These are phyloP conservation scores for Royoungia palumana DNA, from an alignment of 768 basidiomycete species.

Conservation along the genomic window DNA sequence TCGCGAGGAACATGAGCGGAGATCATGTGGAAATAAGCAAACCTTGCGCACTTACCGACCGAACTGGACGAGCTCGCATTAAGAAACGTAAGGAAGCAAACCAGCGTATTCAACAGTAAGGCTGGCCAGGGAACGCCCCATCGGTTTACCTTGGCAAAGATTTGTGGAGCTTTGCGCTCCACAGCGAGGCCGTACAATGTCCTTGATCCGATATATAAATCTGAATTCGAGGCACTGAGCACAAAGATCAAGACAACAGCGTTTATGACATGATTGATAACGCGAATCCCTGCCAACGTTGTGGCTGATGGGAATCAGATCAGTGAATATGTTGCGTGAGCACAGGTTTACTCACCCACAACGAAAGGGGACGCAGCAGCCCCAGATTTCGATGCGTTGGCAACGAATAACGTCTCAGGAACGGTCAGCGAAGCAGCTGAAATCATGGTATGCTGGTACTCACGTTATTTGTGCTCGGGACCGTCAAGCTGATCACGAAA, in stretches of 20 bases:
- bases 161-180: constrained; percentile 44
- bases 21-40: constrained; percentile 22
- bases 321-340: constrained; percentile 5
- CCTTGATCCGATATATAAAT: constrained; percentile 53
- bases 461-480: constrained; percentile 37
- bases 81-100: constrained; percentile 58
- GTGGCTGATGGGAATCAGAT: constrained; percentile 31
- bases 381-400: constrained; percentile 27
- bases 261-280: constrained; percentile 40
- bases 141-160: constrained; percentile 36
- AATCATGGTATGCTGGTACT: constrained; percentile 14
- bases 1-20: constrained; percentile 11
- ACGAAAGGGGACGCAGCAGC: constrained; percentile 37
- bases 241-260: constrained; percentile 49
- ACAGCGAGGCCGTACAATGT: constrained; percentile 46
- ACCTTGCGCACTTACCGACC: constrained; percentile 39
- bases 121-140: constrained; percentile 35
- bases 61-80: constrained; percentile 50
- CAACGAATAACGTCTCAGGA: constrained; percentile 27
- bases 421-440: constrained; percentile 3
- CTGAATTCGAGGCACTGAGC: constrained; percentile 46
- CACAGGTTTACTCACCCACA: constrained; percentile 37
- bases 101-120: constrained; percentile 49
- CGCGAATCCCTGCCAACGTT: constrained; percentile 43
- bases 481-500: constrained; percentile 41